Evolutionary conservation across 768 basidiomycete species (phyloP).

Genomic region (Mycena chlorophos): DNA sequence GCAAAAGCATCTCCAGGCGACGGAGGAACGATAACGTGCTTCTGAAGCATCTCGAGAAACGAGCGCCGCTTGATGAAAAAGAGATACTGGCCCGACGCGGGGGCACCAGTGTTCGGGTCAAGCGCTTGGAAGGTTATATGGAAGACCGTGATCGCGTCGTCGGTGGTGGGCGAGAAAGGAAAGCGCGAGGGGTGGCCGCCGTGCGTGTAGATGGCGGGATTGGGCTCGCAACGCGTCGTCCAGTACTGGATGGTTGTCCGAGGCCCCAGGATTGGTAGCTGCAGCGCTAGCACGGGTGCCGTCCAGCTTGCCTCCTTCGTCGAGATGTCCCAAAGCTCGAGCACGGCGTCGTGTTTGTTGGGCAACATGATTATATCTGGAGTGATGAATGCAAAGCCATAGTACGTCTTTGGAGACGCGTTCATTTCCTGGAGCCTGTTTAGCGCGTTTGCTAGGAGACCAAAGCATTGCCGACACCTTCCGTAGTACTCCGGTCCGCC

Average conservation of each 20-base stretch:
- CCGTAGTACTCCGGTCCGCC: slow-evolving; percentile 39
- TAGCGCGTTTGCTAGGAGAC: not conserved
- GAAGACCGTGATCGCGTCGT: slow-evolving; percentile 37
- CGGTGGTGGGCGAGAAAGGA: slow-evolving; percentile 27
- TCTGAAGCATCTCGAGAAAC: slow-evolving; percentile 26
- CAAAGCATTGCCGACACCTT: slow-evolving; percentile 30
- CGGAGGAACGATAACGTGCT: not conserved
- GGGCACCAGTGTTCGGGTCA: not conserved
- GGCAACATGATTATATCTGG: slow-evolving; percentile 28
- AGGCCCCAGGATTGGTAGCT: slow-evolving; percentile 33
- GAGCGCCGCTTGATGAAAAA: slow-evolving; percentile 38
- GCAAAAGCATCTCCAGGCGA: slow-evolving; percentile 6
- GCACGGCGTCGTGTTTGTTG: slow-evolving; percentile 21
- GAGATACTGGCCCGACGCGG: slow-evolving; percentile 24
- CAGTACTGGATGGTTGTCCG: slow-evolving; percentile 27
- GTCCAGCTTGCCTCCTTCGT: slow-evolving; percentile 34
- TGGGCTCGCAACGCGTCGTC: slow-evolving; percentile 44
- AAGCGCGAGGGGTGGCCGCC: slow-evolving; percentile 11
- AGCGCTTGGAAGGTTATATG: slow-evolving; percentile 28
- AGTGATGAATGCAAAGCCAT: slow-evolving; percentile 27
- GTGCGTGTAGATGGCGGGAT: slow-evolving; percentile 27
- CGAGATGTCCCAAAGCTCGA: slow-evolving; percentile 31
- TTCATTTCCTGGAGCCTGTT: slow-evolving; percentile 13
- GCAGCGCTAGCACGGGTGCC: slow-evolving; percentile 27
- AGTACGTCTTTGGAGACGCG: slow-evolving; percentile 22